These are phyloP conservation scores for Colletotrichum trifolii DNA, from an alignment of 2,329 filamentous ascomycete species.

Conservation along the genomic window DNA sequence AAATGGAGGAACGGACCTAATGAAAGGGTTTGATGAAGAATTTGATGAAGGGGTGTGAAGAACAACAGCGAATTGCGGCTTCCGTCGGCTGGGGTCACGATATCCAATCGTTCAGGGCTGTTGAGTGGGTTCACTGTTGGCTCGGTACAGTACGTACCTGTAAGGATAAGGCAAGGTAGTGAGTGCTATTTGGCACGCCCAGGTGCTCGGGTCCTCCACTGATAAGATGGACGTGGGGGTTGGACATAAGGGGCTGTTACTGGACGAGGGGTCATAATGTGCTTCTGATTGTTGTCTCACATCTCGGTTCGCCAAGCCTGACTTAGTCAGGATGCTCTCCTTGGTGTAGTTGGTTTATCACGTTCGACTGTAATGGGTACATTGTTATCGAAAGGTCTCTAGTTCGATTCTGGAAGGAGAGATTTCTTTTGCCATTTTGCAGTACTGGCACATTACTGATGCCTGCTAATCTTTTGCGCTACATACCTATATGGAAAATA, in stretches of 20 bases:
- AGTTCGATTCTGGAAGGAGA: conserved; percentile 31
- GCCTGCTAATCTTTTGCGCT: no score
- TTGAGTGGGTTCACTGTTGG: not conserved
- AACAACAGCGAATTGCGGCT: conserved; percentile 22
- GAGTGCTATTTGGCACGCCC: no score
- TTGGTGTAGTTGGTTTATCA: conserved; percentile 37
- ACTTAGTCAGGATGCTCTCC: conserved; percentile 20
- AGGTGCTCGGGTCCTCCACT: no score
- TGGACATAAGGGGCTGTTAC: not conserved
- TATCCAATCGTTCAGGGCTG: no score
- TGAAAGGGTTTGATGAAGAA: not conserved
- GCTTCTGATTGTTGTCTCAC: fast-evolving
- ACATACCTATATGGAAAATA: no score
- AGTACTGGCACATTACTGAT: not conserved
- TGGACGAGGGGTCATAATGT: no score
- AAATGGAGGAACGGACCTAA: not conserved
- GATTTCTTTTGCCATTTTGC: not conserved
- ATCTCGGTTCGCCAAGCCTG: conserved; percentile 19
- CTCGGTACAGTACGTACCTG: not conserved
- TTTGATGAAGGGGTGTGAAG: conserved; percentile 17
- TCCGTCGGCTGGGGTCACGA: conserved; percentile 22
- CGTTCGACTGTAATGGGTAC: conserved; percentile 35
- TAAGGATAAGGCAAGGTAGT: no score
- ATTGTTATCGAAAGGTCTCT: conserved; percentile 34
- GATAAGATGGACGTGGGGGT: not conserved